Conservation (phyloP, 1,284 basidiomycete genomes). For the Mycosarcoma mackinlayi region DNA sequence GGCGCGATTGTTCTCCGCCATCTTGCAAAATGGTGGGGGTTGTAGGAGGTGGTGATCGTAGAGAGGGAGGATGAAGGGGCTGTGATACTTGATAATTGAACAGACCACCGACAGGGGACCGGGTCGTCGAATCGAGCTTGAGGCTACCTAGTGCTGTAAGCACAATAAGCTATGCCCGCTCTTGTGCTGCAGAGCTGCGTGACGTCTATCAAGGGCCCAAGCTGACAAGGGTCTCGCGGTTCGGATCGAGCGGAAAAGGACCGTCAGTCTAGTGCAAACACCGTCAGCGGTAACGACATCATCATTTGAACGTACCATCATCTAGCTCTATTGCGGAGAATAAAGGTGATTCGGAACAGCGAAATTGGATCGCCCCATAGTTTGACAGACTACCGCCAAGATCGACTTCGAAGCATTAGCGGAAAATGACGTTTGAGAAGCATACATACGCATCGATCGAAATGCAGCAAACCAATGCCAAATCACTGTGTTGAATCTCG, state of each 20-base stretch:
- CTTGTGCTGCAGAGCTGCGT: neutral
- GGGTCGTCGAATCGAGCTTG: too few relatives aligned
- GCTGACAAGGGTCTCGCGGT: neutral
- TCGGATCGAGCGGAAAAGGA: neutral
- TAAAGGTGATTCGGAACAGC: neutral
- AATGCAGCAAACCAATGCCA: too few relatives aligned
- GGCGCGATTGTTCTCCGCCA: constrained; percentile 18
- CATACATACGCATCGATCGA: constrained; percentile 31
- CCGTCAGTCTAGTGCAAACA: too few relatives aligned
- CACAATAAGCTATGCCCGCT: too few relatives aligned
- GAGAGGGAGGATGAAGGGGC: neutral
- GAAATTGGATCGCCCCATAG: too few relatives aligned
- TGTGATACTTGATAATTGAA: too few relatives aligned
- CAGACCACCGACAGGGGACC: too few relatives aligned
- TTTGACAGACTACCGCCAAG: too few relatives aligned
- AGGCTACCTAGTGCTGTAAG: too few relatives aligned
- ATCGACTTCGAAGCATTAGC: neutral
- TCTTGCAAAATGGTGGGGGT: neutral
- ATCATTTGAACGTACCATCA: neutral
- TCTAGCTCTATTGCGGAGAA: neutral
- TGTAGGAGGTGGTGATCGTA: neutral
- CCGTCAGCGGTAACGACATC: neutral
- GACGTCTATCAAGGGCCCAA: neutral
- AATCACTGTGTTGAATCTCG: too few relatives aligned
- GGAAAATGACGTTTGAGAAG: constrained; percentile 24